Base-by-base conservation (phyloP, 2,329 filamentous ascomycete genomes). In the Venturiaceae sp. region DNA sequence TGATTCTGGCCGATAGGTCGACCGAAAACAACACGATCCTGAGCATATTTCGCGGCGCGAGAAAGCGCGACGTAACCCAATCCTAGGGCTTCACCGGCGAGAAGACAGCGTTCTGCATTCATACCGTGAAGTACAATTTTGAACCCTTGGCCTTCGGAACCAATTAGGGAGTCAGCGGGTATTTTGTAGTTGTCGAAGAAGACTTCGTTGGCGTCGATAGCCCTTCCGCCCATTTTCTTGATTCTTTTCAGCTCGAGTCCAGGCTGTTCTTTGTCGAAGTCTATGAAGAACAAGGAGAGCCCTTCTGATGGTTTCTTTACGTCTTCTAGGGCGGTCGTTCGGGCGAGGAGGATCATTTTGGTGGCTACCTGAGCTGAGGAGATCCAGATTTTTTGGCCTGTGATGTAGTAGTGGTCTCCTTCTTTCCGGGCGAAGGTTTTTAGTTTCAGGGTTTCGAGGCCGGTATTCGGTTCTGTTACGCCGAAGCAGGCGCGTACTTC, bases 371-470 rank as follows among this genome's bases (percentile, higher is more conserved):
- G 88, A 0, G 90, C 90, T 57, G 84, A 92, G 0, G 88, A 89
- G 58, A 94, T 95, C 90, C 90, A 95, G 60, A 92, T 92, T 74
- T 95, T 95, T 68, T 92, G 88, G 0, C 90, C 89, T 0, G 82
- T 82, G 11, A 95, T 78, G 1, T 73, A 76, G 68, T 92, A 95
- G 3, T 75, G 78, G 14, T 80, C 75, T 0, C 81, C 81, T 21
- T 83, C 80, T 63, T 78, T 81, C 32, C 71, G 78, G 0, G 89
- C 89, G 5, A 74, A 72, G 0, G 88, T 92, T 39, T 77, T 79
- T 3, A 95, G 74, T 44, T 84, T 82, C 11, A 92, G 74, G 0
- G 89, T 95, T 60, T 95, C 86, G 1, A 95, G 80, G 0, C 90
- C 89, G 0, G 87, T 85, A 62, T 91, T 86, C 0, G 88, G 88